These are phyloP conservation scores for Bacterosira constricta DNA, from an alignment of 108 stramenopile species.

Conservation along the genomic window DNA sequence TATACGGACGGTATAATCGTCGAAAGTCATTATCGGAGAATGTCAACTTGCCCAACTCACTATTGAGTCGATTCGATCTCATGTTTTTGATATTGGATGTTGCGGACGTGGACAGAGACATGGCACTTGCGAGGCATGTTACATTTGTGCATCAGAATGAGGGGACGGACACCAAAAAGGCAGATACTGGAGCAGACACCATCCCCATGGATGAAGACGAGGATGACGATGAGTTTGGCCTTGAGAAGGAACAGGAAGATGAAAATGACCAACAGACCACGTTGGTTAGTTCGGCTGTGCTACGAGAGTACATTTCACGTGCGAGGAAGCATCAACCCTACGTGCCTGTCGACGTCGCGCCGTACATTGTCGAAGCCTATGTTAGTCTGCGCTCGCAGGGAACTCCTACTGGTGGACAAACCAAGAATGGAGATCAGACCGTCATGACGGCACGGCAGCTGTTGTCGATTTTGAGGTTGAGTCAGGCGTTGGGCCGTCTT, in stretches of 20 bases:
- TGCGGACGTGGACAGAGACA: conserved; percentile 89
- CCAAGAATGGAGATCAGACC: conserved; percentile 84
- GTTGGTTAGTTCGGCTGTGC: conserved; percentile 72
- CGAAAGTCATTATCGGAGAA: conserved; percentile 91
- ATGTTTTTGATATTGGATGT: conserved; percentile 96
- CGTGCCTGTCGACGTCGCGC: conserved; percentile 91
- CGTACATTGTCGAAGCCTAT: conserved; percentile 97
- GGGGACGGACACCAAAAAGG: conserved; percentile 55
- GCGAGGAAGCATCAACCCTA: conserved; percentile 91
- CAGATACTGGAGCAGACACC: neutral
- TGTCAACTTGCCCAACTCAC: conserved; percentile 96
- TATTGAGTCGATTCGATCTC: conserved; percentile 98
- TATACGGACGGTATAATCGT: conserved; percentile 95
- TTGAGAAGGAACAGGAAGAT: conserved; percentile 26
- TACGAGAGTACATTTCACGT: conserved; percentile 94
- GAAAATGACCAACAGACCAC: conserved; percentile 31
- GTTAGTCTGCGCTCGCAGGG: conserved; percentile 89
- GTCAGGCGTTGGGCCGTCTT: conserved; percentile 95
- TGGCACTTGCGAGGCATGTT: conserved; percentile 96
- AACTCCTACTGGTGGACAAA: conserved; percentile 63
- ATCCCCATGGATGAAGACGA: conserved; percentile 48
- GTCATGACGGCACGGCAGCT: conserved; percentile 98
- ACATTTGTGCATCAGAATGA: conserved; percentile 97
- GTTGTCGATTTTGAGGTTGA: conserved; percentile 94
- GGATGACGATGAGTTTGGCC: conserved; percentile 26